A percentile compares a stretch with the other conserved stretches of the same genome.
Conservation (phyloP, 257 asterid genomes). For the Primulina eburnea region DNA sequence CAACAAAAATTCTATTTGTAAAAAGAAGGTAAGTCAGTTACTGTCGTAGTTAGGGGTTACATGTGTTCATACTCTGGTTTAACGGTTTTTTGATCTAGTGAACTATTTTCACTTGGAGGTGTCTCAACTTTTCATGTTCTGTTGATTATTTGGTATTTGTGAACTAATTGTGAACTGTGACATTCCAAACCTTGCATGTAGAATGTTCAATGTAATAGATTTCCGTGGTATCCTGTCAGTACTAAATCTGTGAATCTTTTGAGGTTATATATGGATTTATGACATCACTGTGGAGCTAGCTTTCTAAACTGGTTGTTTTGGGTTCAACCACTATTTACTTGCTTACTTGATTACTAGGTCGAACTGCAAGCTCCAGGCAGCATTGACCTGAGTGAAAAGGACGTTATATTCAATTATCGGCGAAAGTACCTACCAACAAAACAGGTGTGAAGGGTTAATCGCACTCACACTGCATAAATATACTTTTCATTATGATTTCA, state of each 20-base stretch:
- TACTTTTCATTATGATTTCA: constrained; percentile 3
- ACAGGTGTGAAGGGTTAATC: constrained; percentile 46
- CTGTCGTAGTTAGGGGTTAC: not conserved
- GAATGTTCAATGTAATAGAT: not conserved
- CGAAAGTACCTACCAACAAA: constrained; percentile 85
- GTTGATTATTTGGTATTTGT: not conserved
- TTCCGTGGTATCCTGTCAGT: not conserved
- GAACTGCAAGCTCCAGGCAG: constrained; percentile 66
- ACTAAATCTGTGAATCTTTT: not conserved
- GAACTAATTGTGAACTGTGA: not conserved
- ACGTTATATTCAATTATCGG: constrained; percentile 68
- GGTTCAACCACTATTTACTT: constrained; percentile 19
- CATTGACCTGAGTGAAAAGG: constrained; percentile 57
- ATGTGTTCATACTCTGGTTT: not conserved
- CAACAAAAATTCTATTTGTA: not conserved
- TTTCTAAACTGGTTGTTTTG: not conserved
- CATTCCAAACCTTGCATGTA: not conserved
- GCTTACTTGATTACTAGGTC: constrained; percentile 47
- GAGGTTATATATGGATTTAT: constrained; percentile 10
- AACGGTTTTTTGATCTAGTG: not conserved
- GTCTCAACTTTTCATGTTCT: not conserved
- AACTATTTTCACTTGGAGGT: not conserved
- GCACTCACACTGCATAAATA: not conserved
- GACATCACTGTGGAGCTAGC: constrained; percentile 10
- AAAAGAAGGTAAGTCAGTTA: not conserved